Conservation (phyloP, 352 stramenopile species). For the Chrysophaeum taylorii region DNA sequence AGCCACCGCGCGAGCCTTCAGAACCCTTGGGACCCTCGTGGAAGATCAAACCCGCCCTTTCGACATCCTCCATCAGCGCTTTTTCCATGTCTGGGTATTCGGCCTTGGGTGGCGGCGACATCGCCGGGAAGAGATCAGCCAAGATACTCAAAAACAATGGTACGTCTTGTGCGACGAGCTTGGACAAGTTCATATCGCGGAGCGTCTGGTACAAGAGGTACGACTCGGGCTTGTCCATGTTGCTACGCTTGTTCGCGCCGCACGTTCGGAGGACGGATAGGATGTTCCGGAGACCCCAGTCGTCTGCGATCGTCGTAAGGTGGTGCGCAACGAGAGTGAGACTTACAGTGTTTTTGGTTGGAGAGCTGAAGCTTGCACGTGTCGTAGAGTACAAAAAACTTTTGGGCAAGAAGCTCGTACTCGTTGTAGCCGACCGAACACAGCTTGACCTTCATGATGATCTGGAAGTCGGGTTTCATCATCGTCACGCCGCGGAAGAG, state of each 20-base stretch:
- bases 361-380: conserved; percentile 86
- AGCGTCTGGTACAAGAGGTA: conserved; percentile 87
- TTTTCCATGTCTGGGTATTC: conserved; percentile 88
- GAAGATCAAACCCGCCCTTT: conserved; percentile 73
- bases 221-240: conserved; percentile 78
- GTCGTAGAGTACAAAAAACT: conserved; percentile 87
- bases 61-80: conserved; percentile 69
- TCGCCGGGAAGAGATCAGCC: conserved; percentile 87
- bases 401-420: conserved; percentile 82
- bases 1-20: conserved; percentile 27
- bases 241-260: conserved; percentile 85
- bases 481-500: conserved; percentile 87
- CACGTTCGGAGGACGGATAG: conserved; percentile 86
- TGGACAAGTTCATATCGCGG: conserved; percentile 96
- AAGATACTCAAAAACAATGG: conserved; percentile 91
- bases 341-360: conserved; percentile 88
- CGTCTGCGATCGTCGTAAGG: too few species aligned
- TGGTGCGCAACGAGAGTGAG: too few species aligned
- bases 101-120: conserved; percentile 71
- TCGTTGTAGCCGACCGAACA: conserved; percentile 88
- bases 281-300: conserved; percentile 89
- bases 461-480: conserved; percentile 91
- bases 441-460: conserved; percentile 95
- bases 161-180: conserved; percentile 93
- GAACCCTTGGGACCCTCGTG: conserved; percentile 32